phyloP scores from a whole-genome alignment of 257 asterid species.

The Nemophila menziesii region DNA sequence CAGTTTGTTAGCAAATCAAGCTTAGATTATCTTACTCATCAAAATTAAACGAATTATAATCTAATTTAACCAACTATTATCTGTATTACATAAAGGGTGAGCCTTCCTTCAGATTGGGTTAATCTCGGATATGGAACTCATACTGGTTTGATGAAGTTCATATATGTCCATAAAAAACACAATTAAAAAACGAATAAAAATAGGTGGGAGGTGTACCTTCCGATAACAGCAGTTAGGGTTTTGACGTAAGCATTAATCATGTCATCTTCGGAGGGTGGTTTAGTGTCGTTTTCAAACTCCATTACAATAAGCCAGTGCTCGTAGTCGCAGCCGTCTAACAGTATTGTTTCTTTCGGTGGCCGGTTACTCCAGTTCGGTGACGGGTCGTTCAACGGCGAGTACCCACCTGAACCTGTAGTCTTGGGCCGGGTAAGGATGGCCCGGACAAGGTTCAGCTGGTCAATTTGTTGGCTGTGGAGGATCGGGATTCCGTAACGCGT shows the following conservation, averaged over 20 bases:
- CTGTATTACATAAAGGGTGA: no score
- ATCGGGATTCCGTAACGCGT: slow-evolving; percentile 30
- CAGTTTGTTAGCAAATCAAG: no score
- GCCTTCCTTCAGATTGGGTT: no score
- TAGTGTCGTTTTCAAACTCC: slow-evolving; percentile 61
- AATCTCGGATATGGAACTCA: no score
- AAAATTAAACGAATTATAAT: no score
- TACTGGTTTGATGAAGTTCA: neutral
- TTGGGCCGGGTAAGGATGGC: slow-evolving; percentile 35
- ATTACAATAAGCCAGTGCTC: slow-evolving; percentile 92
- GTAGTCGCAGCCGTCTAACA: slow-evolving; percentile 87
- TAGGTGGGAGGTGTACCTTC: slow-evolving; percentile 37
- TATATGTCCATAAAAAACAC: neutral
- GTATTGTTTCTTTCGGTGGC: slow-evolving; percentile 83
- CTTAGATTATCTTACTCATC: no score
- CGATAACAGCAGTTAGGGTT: slow-evolving; percentile 67
- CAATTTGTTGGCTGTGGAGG: slow-evolving; percentile 18
- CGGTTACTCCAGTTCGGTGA: slow-evolving; percentile 98
- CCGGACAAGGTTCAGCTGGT: slow-evolving; percentile 3
- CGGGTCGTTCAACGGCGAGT: slow-evolving; percentile 83
- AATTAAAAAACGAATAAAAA: neutral
- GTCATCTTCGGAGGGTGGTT: slow-evolving; percentile 53
- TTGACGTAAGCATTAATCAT: slow-evolving; percentile 75
- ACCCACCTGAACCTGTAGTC: slow-evolving; percentile 70
- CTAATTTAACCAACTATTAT: no score